Conservation (phyloP, 805 yeast species). For the Monosporozyma siamensis region DNA sequence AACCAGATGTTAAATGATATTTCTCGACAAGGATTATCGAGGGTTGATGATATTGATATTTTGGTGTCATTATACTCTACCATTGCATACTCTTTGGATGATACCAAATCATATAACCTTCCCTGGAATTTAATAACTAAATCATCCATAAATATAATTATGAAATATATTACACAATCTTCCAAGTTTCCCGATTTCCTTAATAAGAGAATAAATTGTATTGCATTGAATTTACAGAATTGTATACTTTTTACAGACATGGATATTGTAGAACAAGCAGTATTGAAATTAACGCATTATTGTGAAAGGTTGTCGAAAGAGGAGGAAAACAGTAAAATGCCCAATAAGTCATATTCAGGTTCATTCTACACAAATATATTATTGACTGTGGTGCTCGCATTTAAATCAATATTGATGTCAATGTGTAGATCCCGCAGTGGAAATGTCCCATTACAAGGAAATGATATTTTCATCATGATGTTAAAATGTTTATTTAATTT, state of each 20-base stretch:
- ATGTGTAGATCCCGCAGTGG: slow-evolving; percentile 7
- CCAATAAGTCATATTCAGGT: slow-evolving; percentile 10
- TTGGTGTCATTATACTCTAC: slow-evolving; percentile 11
- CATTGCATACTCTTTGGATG: slow-evolving; percentile 6
- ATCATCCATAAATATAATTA: slow-evolving; percentile 10
- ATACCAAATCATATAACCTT: no score
- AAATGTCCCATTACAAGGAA: neutral
- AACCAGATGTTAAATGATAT: slow-evolving; percentile 4
- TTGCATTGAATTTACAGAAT: slow-evolving; percentile 17
- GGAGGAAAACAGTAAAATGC: slow-evolving; percentile 9
- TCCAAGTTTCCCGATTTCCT: slow-evolving; percentile 6
- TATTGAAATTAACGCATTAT: slow-evolving; percentile 8
- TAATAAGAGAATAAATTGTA: slow-evolving; percentile 12
- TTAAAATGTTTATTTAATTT: slow-evolving; percentile 14
- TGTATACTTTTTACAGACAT: slow-evolving; percentile 8
- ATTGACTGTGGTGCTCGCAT: slow-evolving; percentile 14
- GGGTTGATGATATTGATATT: neutral
- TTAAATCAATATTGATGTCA: slow-evolving; percentile 11
- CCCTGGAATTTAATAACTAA: slow-evolving; percentile 14
- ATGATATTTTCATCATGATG: neutral
- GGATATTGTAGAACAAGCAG: slow-evolving; percentile 1
- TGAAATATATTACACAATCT: slow-evolving; percentile 6
- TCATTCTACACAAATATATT: slow-evolving; percentile 15
- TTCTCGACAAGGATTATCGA: no score
- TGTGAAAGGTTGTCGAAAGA: slow-evolving; percentile 10